Conservation (phyloP, 1,284 basidiomycete genomes). For the Golubevia sp. region DNA sequence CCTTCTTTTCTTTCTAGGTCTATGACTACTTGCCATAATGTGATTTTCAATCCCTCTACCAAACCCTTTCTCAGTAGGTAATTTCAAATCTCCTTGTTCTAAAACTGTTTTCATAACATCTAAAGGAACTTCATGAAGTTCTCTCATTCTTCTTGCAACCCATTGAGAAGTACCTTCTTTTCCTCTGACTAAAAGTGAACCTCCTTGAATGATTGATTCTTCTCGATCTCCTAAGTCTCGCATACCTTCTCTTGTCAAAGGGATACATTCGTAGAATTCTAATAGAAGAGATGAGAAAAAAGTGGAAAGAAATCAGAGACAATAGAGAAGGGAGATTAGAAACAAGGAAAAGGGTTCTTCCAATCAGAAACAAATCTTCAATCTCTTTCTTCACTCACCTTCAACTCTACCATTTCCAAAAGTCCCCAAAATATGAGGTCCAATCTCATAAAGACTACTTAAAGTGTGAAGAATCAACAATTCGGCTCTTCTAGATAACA, state of each 20-base stretch:
- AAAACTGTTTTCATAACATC: constrained; percentile 55
- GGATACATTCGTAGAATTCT: constrained; percentile 53
- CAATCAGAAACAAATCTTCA: too few relatives aligned
- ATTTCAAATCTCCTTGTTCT: constrained; percentile 51
- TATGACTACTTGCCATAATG: constrained; percentile 52
- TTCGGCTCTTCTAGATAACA: constrained; percentile 50
- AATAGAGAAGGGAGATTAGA: too few relatives aligned
- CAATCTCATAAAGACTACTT: constrained; percentile 57
- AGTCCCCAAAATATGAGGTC: constrained; percentile 57
- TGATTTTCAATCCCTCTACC: constrained; percentile 57
- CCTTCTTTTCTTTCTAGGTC: constrained; percentile 14
- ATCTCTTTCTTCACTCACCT: constrained; percentile 5
- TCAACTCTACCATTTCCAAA: constrained; percentile 59
- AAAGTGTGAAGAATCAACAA: constrained; percentile 57
- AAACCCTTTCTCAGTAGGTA: constrained; percentile 42
- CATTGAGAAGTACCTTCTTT: constrained; percentile 48
- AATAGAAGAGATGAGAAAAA: background rate
- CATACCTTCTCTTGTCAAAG: constrained; percentile 48
- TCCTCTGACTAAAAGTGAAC: constrained; percentile 28
- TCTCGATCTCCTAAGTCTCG: constrained; percentile 43
- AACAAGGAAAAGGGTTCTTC: too few relatives aligned
- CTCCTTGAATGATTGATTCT: constrained; percentile 24
- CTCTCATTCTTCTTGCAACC: constrained; percentile 57
- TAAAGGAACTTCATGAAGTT: constrained; percentile 57
- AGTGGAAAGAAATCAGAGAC: too few relatives aligned